Percentiles rank a stretch among this genome's conserved stretches.
These are phyloP conservation scores for Neurospora cerealis DNA, from an alignment of 495 filamentous ascomycete genomes.

Conservation along the genomic window DNA sequence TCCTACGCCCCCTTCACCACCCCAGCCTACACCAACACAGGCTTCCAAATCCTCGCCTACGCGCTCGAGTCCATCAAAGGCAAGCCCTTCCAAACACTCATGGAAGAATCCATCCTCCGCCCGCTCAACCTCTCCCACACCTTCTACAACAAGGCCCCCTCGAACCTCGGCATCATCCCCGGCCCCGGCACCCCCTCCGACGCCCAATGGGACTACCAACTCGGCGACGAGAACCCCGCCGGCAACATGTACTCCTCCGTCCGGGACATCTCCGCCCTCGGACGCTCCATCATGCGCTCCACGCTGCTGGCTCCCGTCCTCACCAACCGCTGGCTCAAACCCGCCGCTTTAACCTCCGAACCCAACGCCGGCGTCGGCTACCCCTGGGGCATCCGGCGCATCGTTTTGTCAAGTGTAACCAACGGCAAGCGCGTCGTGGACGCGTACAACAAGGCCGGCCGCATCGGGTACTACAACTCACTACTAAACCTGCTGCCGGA, in stretches of 20 bases:
- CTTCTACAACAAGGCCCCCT: slow-evolving; percentile 25
- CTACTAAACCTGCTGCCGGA: slow-evolving; percentile 41
- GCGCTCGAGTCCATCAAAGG: slow-evolving; percentile 45
- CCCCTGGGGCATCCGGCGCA: slow-evolving; percentile 48
- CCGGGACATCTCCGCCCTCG: slow-evolving; percentile 41
- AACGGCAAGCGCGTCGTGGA: slow-evolving; percentile 40
- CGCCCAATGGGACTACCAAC: slow-evolving; percentile 25
- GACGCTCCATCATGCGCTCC: slow-evolving; percentile 44
- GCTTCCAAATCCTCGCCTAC: slow-evolving; percentile 42
- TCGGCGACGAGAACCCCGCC: slow-evolving; percentile 33
- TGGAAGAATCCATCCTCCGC: slow-evolving; percentile 34
- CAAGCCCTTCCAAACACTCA: slow-evolving; percentile 31
- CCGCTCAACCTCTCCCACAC: slow-evolving; percentile 36
- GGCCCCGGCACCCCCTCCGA: slow-evolving; percentile 9
- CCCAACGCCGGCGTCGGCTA: slow-evolving; percentile 37
- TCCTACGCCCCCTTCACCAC: slow-evolving; percentile 37
- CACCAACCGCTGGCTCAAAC: slow-evolving; percentile 52
- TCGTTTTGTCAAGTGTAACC: slow-evolving; percentile 13
- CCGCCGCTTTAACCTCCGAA: slow-evolving; percentile 37
- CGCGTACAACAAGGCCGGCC: slow-evolving; percentile 44
- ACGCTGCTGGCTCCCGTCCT: slow-evolving; percentile 32
- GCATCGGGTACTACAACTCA: slow-evolving; percentile 35
- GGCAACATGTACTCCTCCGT: slow-evolving; percentile 49
- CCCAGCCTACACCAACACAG: slow-evolving; percentile 49
- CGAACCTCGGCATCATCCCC: slow-evolving; percentile 24